A percentile compares a stretch with the other conserved stretches of the same genome.
Conservation (phyloP, 768 basidiomycete species). For the Cubamyces lactineus region DNA sequence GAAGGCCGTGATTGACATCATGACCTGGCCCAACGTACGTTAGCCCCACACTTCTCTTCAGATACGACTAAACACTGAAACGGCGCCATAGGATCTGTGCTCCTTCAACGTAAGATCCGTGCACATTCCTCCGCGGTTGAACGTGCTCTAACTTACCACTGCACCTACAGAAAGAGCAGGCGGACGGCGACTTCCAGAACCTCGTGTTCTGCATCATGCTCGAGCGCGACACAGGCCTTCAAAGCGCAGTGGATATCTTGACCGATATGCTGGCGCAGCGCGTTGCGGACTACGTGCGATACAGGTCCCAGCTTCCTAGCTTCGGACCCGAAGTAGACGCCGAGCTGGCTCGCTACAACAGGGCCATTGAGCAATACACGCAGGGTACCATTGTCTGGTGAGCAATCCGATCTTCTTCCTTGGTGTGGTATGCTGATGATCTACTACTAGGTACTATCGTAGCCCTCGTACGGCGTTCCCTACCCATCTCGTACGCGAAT, state of each 20-base stretch:
- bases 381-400: constrained; percentile 44
- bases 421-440: not conserved
- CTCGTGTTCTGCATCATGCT: constrained; percentile 45
- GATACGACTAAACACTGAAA: constrained; percentile 36
- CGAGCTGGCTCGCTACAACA: constrained; percentile 38
- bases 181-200: constrained; percentile 45
- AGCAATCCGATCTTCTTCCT: not conserved
- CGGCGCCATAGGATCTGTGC: constrained; percentile 28
- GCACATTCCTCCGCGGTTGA: constrained; percentile 12
- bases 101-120: constrained; percentile 19
- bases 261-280: constrained; percentile 42
- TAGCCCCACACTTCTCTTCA: not conserved
- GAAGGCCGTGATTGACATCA: constrained; percentile 44
- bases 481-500: not conserved
- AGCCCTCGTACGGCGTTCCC: too few species aligned
- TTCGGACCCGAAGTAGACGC: constrained; percentile 40
- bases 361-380: constrained; percentile 42
- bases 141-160: not conserved
- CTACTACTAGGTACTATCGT: constrained; percentile 33
- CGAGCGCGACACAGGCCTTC: constrained; percentile 38
- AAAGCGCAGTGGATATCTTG: constrained; percentile 40
- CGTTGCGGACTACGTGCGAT: constrained; percentile 36
- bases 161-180: constrained; percentile 40
- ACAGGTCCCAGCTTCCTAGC: constrained; percentile 40
- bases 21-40: constrained; percentile 47